Evolutionary conservation across 768 basidiomycete genomes (phyloP).

Genomic region (Kwoniella bestiolae): DNA sequence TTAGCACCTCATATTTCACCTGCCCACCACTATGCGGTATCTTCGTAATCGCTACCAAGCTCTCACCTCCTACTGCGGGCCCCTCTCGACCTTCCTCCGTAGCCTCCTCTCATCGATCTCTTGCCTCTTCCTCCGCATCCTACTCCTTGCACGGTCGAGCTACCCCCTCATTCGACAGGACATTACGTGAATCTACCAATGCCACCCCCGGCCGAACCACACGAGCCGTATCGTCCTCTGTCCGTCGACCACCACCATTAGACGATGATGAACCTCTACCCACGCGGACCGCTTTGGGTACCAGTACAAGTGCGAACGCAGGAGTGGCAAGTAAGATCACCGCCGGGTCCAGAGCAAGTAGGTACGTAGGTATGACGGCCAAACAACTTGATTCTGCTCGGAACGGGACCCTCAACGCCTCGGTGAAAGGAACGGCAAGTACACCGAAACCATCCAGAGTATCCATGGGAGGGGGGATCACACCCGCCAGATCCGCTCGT

Average conservation of each 20-base stretch:
- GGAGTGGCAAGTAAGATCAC: conserved; percentile 63
- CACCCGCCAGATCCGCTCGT: conserved; percentile 26
- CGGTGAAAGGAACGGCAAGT: conserved; percentile 31
- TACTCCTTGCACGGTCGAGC: conserved; percentile 58
- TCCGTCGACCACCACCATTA: neutral
- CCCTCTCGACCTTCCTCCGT: conserved; percentile 76
- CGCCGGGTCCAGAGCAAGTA: conserved; percentile 80
- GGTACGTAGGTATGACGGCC: conserved; percentile 82
- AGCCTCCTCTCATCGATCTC: conserved; percentile 66
- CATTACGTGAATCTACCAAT: conserved; percentile 33
- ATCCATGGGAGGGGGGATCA: conserved; percentile 40
- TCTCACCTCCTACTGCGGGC: conserved; percentile 75
- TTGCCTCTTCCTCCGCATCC: conserved; percentile 35
- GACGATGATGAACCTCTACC: conserved; percentile 31
- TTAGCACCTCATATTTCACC: conserved; percentile 80
- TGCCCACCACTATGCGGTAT: conserved; percentile 88
- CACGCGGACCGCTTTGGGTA: conserved; percentile 35
- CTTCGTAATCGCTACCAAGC: conserved; percentile 80
- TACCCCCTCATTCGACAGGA: conserved; percentile 31
- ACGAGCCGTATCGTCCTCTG: conserved; percentile 16
- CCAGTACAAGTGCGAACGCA: conserved; percentile 43
- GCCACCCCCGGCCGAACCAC: conserved; percentile 13
- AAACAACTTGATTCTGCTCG: conserved; percentile 67
- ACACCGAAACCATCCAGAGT: conserved; percentile 50
- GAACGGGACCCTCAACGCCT: conserved; percentile 35